phyloP scores from a whole-genome alignment of 2,329 filamentous ascomycete species.

The Paraphoma chrysanthemicola region DNA sequence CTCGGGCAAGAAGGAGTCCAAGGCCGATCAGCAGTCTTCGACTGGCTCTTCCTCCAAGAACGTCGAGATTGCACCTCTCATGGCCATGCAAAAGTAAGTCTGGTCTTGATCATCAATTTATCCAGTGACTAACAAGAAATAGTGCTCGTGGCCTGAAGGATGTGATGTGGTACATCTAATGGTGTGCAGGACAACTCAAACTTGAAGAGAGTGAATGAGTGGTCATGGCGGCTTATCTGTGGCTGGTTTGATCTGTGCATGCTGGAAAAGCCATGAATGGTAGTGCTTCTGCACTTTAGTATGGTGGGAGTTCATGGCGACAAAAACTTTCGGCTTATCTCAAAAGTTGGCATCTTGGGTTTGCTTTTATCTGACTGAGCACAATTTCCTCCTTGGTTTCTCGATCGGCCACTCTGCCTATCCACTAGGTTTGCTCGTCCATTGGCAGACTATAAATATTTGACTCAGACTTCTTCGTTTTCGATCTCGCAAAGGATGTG shows the following conservation, averaged over 20 bases:
- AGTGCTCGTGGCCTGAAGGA: conserved; percentile 45
- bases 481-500: not conserved
- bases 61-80: conserved; percentile 48
- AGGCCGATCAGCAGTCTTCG: conserved; percentile 33
- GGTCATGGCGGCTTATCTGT: not conserved
- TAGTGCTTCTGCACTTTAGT: conserved; percentile 1
- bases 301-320: not conserved
- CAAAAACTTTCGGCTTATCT: conserved; percentile 1
- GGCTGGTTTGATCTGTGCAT: not conserved
- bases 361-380: not conserved
- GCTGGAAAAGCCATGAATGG: not conserved
- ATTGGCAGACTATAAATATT: not conserved
- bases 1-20: conserved; percentile 48
- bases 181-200: not conserved
- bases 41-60: conserved; percentile 38
- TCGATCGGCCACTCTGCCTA: not conserved
- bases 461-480: not conserved
- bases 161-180: conserved; percentile 60
- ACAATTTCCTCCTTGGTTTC: conserved; percentile 1
- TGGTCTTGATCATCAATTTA: too few species aligned
- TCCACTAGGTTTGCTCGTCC: not conserved
- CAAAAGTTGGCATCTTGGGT: conserved; percentile 6
- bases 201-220: not conserved
- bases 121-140: too few species aligned
- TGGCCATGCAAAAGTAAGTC: conserved; percentile 46